Evolutionary conservation across 176 grass and related monocot species (phyloP).

Genomic region (Eremochloa ophiuroides): DNA sequence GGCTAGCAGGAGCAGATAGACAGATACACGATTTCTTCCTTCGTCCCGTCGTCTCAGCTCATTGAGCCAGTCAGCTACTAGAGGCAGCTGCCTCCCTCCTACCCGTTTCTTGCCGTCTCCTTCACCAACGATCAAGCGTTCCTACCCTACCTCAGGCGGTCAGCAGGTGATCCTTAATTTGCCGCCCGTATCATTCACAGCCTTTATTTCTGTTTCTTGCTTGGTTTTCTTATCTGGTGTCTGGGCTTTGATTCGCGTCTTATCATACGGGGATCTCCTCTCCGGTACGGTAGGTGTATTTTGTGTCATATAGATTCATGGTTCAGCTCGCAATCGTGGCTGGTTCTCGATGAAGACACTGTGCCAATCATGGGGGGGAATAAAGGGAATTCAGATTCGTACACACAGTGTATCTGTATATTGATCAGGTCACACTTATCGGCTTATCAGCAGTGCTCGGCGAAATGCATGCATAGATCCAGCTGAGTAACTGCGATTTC

Average conservation of each 20-base stretch:
- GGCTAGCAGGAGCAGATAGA: not conserved
- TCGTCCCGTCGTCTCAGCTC: not conserved
- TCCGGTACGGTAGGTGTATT: not conserved
- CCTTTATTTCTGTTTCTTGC: not conserved
- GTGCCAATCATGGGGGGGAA: not conserved
- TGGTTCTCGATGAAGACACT: not conserved
- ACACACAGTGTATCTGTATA: no score
- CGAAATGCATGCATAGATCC: not conserved
- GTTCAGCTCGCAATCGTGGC: not conserved
- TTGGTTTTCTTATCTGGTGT: not conserved
- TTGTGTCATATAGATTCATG: no score
- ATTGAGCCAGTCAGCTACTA: not conserved
- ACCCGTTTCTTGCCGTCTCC: not conserved
- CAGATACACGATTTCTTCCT: not conserved
- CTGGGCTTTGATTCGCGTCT: not conserved
- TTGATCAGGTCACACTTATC: not conserved
- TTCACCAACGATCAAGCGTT: not conserved
- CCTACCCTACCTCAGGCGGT: not conserved
- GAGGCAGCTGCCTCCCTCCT: not conserved
- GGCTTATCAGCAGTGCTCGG: not conserved
- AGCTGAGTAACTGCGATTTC: not conserved
- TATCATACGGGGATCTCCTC: not conserved
- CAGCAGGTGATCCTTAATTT: no score
- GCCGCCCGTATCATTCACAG: not conserved
- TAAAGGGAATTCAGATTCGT: not conserved